Percentiles rank a stretch among this genome's conserved stretches.
phyloP scores from a whole-genome alignment of 352 stramenopile genomes.

The Phytophthora citrophthora region DNA sequence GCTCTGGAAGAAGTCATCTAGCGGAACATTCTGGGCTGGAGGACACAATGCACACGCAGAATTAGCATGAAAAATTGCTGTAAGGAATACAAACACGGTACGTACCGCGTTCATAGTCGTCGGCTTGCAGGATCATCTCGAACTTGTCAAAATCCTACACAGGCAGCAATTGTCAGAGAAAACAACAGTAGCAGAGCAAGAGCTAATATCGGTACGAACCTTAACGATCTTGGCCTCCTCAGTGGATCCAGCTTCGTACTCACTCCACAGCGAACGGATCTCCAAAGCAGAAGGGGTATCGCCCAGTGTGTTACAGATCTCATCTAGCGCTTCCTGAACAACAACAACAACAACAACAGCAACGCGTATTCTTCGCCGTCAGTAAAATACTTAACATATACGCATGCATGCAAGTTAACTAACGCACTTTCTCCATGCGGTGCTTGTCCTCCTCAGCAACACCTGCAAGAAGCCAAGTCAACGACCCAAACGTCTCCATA shows the following conservation, averaged over 20 bases:
- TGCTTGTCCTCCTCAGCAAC: conserved; percentile 92
- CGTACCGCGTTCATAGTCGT: conserved; percentile 92
- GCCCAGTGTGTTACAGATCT: conserved; percentile 68
- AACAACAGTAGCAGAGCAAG: neutral
- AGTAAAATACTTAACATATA: neutral
- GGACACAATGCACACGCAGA: neutral
- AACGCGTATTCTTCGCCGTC: neutral
- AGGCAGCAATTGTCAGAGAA: conserved; percentile 4
- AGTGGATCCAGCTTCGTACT: conserved; percentile 87
- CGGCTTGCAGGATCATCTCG: conserved; percentile 95
- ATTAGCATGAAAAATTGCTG: neutral
- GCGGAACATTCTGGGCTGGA: conserved; percentile 58
- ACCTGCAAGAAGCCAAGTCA: conserved; percentile 36
- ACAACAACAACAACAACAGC: neutral
- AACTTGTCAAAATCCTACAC: conserved; percentile 94
- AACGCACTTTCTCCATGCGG: conserved; percentile 81
- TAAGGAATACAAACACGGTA: neutral
- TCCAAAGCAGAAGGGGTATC: conserved; percentile 59
- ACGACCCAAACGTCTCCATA: neutral
- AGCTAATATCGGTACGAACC: conserved; percentile 19
- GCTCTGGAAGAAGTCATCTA: conserved; percentile 85
- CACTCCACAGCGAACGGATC: conserved; percentile 83
- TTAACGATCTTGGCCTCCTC: conserved; percentile 92
- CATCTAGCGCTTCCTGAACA: conserved; percentile 64
- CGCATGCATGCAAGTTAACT: neutral